Base-by-base conservation (phyloP, 2,329 filamentous ascomycete species). In the Fonsecaea multimorphosa region DNA sequence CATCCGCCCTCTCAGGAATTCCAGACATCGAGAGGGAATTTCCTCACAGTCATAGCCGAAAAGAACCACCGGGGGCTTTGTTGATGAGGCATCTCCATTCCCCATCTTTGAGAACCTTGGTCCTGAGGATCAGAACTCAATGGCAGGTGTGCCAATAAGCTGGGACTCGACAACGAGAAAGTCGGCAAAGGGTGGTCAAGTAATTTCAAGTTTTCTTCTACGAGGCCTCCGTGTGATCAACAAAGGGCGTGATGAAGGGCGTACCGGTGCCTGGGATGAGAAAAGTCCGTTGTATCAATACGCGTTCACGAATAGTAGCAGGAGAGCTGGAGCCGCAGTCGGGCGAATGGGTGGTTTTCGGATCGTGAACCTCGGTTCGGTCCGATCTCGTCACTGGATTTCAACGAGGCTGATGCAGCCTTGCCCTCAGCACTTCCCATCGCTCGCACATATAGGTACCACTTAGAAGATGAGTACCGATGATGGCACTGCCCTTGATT, bases 31-130 rank as follows among this genome's bases (percentile, higher is more conserved):
- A 11, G 3, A 6, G 19, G 44, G 22, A 19, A 24, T 2, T 54
- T n/a, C 54, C 67, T 61, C 49, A 69, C 67, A 69, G 51, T 72
- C 70, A 63, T 72, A 72, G 36, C 70, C 70, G 44, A 72, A 72
- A n/a, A 72, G 61, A 32, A 66, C 70, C 24, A 72, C 67, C 1
- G 58, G 63, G 12, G 68, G 56, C 31, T 16, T 59, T 14, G 16
- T 27, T 4, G 53, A 29, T 14, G 19, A n/a, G 36, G 19, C 44
- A 5, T 49, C 44, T 19, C 38, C 38, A 9, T 19, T 24, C 7
- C 19, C 44, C 44, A 49, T 49, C 6, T 3, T 24, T 22, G 44
- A 3, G 14, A 24, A 11, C 2, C 9, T 49, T 24, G 11, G 19
- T 5, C 44, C 1, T n/a, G 8, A 40, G 38, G n/a, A n/a, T 4